A percentile compares a stretch with the other conserved stretches of the same genome.
phyloP scores from a whole-genome alignment of 805 yeast genomes.

The Isabelozyma rhagii region DNA sequence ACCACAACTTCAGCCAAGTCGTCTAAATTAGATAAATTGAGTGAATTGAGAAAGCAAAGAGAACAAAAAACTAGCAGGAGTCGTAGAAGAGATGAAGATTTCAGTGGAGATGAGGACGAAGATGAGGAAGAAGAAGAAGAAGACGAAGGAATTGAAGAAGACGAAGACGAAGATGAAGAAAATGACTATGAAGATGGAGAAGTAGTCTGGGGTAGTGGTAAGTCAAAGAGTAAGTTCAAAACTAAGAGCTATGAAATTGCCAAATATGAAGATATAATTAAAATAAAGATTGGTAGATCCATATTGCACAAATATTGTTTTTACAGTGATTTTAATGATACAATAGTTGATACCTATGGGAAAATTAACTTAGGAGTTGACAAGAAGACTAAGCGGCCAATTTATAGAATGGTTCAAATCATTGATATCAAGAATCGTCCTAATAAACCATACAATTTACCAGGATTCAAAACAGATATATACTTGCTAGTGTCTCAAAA shows the following conservation, averaged over 20 bases:
- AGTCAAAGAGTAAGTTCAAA: conserved; percentile 14
- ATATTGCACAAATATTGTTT: conserved; percentile 72
- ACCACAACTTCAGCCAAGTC: conserved; percentile 22
- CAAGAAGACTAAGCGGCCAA: conserved; percentile 55
- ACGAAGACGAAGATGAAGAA: conserved; percentile 42
- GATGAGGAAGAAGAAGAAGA: conserved; percentile 47
- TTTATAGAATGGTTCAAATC: conserved; percentile 82
- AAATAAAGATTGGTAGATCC: conserved; percentile 72
- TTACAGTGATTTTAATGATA: conserved; percentile 74
- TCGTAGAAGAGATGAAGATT: conserved; percentile 33
- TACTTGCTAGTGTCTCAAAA: conserved; percentile 82
- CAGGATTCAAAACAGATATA: conserved; percentile 43
- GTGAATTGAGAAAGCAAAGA: conserved; percentile 73
- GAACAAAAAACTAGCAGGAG: conserved; percentile 54
- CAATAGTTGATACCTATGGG: conserved; percentile 72
- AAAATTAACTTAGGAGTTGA: conserved; percentile 78
- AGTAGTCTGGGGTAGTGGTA: conserved; percentile 35
- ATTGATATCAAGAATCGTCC: conserved; percentile 54
- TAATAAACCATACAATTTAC: conserved; percentile 39
- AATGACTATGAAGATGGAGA: conserved; percentile 28
- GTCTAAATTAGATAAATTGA: conserved; percentile 52
- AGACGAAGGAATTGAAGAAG: conserved; percentile 24
- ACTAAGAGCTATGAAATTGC: conserved; percentile 39
- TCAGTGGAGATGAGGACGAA: conserved; percentile 33
- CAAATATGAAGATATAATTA: conserved; percentile 63